Evolutionary conservation across 225 moss, liverwort and hornwort genomes (phyloP).

Genomic region (Pleurozium schreberi): DNA sequence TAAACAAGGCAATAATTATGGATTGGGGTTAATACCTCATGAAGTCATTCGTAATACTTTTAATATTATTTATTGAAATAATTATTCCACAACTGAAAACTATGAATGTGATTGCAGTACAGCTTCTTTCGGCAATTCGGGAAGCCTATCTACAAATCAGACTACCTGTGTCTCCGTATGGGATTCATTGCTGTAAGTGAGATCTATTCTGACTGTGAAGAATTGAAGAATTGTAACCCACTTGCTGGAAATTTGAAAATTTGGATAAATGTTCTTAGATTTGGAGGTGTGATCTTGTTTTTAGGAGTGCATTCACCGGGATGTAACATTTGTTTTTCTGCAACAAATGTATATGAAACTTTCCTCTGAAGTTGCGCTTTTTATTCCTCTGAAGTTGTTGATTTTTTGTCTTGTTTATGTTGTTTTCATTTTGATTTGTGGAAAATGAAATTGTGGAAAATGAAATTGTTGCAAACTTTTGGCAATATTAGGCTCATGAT

Average conservation of each 20-base stretch:
- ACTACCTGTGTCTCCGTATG: constrained; percentile 68
- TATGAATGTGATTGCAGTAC: constrained; percentile 37
- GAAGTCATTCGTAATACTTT: neutral
- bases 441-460: neutral
- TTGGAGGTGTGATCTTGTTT: neutral
- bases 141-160: constrained; percentile 51
- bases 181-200: constrained; percentile 72
- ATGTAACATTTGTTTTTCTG: neutral
- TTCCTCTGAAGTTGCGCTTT: neutral
- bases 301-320: neutral
- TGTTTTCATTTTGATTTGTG: neutral
- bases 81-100: neutral
- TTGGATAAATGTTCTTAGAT: neutral
- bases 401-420: neutral
- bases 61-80: neutral
- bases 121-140: constrained; percentile 83
- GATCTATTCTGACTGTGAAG: neutral
- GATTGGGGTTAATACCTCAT: neutral
- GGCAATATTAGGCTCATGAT: constrained; percentile 34
- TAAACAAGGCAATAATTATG: neutral
- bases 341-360: neutral
- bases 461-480: neutral
- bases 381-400: neutral
- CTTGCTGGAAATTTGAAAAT: neutral
- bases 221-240: too few species aligned